Evolutionary conservation across 2,329 filamentous ascomycete species (phyloP).

Genomic region (Aphanocladium album): DNA sequence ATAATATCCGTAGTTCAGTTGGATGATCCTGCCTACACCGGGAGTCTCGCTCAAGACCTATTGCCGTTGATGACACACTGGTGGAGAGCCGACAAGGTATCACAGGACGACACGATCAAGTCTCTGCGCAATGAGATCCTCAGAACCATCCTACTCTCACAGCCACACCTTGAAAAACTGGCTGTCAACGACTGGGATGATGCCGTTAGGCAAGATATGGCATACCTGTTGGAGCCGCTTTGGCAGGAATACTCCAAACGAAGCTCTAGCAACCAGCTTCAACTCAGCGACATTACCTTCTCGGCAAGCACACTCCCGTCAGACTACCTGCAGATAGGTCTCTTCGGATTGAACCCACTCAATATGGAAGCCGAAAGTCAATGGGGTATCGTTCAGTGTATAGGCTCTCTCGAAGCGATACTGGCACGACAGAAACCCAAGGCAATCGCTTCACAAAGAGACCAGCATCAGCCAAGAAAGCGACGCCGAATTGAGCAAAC

Average conservation of each 20-base stretch:
- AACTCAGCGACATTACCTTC: constrained; percentile 71
- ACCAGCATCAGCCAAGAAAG: constrained; percentile 47
- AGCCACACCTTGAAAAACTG: constrained; percentile 58
- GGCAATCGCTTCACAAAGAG: constrained; percentile 15
- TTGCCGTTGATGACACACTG: constrained; percentile 68
- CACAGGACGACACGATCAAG: constrained; percentile 55
- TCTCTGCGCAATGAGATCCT: constrained; percentile 73
- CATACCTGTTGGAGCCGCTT: constrained; percentile 65
- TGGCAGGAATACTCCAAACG: constrained; percentile 73
- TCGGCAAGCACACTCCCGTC: constrained; percentile 37
- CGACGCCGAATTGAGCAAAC: constrained; percentile 40
- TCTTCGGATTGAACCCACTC: constrained; percentile 51
- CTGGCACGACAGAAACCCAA: constrained; percentile 27
- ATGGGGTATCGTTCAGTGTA: constrained; percentile 55
- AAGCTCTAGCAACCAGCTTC: constrained; percentile 64
- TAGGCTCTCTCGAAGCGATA: constrained; percentile 53
- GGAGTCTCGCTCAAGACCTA: constrained; percentile 53
- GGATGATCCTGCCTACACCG: constrained; percentile 62
- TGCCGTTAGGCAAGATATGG: constrained; percentile 44
- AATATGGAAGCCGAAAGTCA: constrained; percentile 52
- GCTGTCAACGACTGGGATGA: constrained; percentile 37
- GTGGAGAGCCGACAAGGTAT: constrained; percentile 68
- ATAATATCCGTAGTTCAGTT: constrained; percentile 61
- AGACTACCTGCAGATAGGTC: constrained; percentile 41
- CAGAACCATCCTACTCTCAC: constrained; percentile 61